These are phyloP conservation scores for Scleroderma bovista DNA, from an alignment of 768 basidiomycete genomes.

Conservation along the genomic window DNA sequence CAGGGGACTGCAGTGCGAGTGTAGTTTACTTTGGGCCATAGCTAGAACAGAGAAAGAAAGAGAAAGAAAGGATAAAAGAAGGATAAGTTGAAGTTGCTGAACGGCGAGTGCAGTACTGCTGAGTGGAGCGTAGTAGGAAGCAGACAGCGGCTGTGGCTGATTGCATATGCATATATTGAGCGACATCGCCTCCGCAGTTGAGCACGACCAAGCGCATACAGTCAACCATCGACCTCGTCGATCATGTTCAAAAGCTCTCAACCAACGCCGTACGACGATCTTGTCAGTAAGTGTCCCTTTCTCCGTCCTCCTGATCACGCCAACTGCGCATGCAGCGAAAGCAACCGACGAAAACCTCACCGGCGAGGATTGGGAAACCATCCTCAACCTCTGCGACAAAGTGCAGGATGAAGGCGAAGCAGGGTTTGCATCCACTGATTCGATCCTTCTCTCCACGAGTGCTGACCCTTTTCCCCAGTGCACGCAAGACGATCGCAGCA, in stretches of 20 bases:
- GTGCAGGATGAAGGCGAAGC: slow-evolving; percentile 83
- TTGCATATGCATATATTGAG: neutral
- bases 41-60: too few relatives aligned
- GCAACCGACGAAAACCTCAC: slow-evolving; percentile 98
- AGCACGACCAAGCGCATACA: slow-evolving; percentile 7
- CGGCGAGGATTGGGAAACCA: slow-evolving; percentile 92
- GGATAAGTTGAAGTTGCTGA: too few relatives aligned
- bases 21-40: slow-evolving; percentile 50
- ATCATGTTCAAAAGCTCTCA: slow-evolving; percentile 68
- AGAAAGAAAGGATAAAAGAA: too few relatives aligned
- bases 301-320: slow-evolving; percentile 2
- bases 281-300: slow-evolving; percentile 64
- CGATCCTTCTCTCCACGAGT: slow-evolving; percentile 1
- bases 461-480: slow-evolving; percentile 46
- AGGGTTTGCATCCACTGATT: slow-evolving; percentile 49
- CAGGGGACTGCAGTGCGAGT: neutral
- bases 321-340: slow-evolving; percentile 52
- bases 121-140: neutral
- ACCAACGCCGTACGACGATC: slow-evolving; percentile 81
- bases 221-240: slow-evolving; percentile 1
- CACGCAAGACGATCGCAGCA: slow-evolving; percentile 78
- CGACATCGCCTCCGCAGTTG: slow-evolving; percentile 29
- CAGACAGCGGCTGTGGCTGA: neutral
- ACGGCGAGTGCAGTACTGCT: too few relatives aligned
- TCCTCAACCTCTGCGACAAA: slow-evolving; percentile 93